phyloP scores from a whole-genome alignment of 306 rosid genomes.

The Quercus parvula region DNA sequence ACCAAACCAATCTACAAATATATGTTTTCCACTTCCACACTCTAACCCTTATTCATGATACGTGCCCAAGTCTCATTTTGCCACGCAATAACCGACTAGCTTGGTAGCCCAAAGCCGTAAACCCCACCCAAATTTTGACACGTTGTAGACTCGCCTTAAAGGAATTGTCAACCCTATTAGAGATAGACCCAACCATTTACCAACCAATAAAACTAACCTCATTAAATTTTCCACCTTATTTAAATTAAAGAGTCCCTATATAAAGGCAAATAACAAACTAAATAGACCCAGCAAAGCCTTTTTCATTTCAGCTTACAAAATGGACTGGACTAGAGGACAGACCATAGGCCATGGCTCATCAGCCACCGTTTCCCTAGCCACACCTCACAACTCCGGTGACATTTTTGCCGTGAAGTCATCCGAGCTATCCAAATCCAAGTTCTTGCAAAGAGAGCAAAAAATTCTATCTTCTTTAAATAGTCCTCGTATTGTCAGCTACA shows the following conservation, averaged over 20 bases:
- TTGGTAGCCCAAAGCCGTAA: slow-evolving; percentile 12
- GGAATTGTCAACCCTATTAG: slow-evolving; percentile 43
- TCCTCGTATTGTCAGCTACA: slow-evolving; percentile 54
- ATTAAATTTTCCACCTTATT: neutral
- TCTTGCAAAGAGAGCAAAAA: slow-evolving; percentile 53
- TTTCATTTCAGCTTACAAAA: slow-evolving; percentile 11
- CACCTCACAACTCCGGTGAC: slow-evolving; percentile 18
- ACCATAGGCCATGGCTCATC: slow-evolving; percentile 77
- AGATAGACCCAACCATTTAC: slow-evolving; percentile 57
- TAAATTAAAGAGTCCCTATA: neutral
- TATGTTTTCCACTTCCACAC: slow-evolving; percentile 4
- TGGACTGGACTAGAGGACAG: slow-evolving; percentile 79
- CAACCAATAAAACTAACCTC: slow-evolving; percentile 45
- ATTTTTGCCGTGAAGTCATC: slow-evolving; percentile 72
- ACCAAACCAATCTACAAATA: slow-evolving; percentile 26
- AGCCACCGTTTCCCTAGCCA: slow-evolving; percentile 69
- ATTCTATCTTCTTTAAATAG: slow-evolving; percentile 56
- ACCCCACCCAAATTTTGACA: slow-evolving; percentile 42
- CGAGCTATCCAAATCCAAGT: slow-evolving; percentile 43
- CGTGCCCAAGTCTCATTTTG: slow-evolving; percentile 31
- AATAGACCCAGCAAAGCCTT: slow-evolving; percentile 4
- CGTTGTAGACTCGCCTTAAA: slow-evolving; percentile 36
- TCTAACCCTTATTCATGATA: slow-evolving; percentile 16
- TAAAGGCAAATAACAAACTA: slow-evolving; percentile 16
- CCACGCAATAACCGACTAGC: slow-evolving; percentile 21